Evolutionary conservation across 169 alveolate species (phyloP).

Genomic region (Amoebophrya sp.): DNA sequence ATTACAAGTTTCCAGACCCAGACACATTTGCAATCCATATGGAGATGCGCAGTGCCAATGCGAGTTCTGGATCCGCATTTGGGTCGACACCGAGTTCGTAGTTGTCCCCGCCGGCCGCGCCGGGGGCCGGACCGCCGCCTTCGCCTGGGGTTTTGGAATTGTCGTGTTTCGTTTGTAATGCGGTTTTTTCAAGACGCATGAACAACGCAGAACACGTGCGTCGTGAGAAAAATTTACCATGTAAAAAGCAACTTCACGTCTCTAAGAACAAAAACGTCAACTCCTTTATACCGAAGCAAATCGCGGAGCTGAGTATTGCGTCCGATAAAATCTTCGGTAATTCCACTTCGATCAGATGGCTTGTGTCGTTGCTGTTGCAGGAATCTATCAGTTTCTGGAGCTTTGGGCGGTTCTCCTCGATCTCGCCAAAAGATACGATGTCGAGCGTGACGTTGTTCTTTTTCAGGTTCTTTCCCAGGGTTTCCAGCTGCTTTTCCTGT

Average conservation of each 20-base stretch:
- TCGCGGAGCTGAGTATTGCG: constrained; percentile 56
- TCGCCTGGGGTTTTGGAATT: constrained; percentile 43
- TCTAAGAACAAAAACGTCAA: neutral
- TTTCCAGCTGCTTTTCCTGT: constrained; percentile 57
- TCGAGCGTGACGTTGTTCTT: constrained; percentile 83
- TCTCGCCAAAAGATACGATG: constrained; percentile 72
- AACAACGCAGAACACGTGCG: neutral
- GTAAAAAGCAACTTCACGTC: neutral
- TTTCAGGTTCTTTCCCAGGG: constrained; percentile 73
- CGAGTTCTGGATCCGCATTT: constrained; percentile 79
- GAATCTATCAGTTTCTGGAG: constrained; percentile 64
- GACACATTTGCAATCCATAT: too few relatives aligned
- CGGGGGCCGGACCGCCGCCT: constrained; percentile 51
- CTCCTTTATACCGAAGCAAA: constrained; percentile 35
- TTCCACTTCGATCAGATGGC: constrained; percentile 64
- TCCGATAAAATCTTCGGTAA: constrained; percentile 60
- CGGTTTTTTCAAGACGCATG: constrained; percentile 16
- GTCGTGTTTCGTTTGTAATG: constrained; percentile 50
- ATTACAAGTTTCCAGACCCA: too few relatives aligned
- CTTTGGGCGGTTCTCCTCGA: constrained; percentile 62
- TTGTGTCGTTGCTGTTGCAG: constrained; percentile 64
- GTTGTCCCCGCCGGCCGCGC: constrained; percentile 51
- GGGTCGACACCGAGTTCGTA: constrained; percentile 74
- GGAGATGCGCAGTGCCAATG: constrained; percentile 68
- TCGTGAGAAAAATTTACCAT: constrained; percentile 25